These are phyloP conservation scores for Albugo candida DNA, from an alignment of 352 stramenopile species.

Conservation along the genomic window DNA sequence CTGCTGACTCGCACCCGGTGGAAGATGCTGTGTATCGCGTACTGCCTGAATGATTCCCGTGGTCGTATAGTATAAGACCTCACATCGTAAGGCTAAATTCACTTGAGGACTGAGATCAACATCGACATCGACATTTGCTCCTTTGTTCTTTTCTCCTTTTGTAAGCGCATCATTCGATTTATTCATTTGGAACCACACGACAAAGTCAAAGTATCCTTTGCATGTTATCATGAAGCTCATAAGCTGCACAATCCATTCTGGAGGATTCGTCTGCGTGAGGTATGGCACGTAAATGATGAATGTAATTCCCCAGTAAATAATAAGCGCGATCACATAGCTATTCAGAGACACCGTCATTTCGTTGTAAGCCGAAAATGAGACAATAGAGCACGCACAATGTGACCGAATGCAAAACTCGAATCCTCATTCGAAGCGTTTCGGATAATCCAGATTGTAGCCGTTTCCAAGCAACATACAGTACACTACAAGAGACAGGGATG, in stretches of 20 bases:
- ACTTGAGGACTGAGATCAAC: conserved; percentile 73
- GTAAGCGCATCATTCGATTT: not conserved
- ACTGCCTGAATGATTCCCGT: conserved; percentile 76
- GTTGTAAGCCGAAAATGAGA: too few relatives aligned
- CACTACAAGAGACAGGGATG: conserved; percentile 10
- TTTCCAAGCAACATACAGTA: conserved; percentile 74
- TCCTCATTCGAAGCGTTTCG: conserved; percentile 65
- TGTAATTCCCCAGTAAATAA: conserved; percentile 78
- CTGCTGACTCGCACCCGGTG: conserved; percentile 45
- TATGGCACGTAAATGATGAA: conserved; percentile 78
- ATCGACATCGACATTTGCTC: conserved; percentile 46
- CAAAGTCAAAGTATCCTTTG: conserved; percentile 80
- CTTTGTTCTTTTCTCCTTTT: not conserved
- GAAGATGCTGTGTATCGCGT: conserved; percentile 41
- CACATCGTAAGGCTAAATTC: conserved; percentile 70
- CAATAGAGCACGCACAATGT: conserved; percentile 33
- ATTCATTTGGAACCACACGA: conserved; percentile 82
- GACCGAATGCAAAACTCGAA: conserved; percentile 73
- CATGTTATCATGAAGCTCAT: conserved; percentile 84
- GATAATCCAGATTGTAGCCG: conserved; percentile 60
- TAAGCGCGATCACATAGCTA: conserved; percentile 78
- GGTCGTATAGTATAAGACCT: conserved; percentile 78
- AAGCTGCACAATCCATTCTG: conserved; percentile 40
- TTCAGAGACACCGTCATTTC: too few relatives aligned
- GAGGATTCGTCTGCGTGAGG: conserved; percentile 21